Conservation (phyloP, 768 basidiomycete species). For the Aureoboletus auriporus region DNA sequence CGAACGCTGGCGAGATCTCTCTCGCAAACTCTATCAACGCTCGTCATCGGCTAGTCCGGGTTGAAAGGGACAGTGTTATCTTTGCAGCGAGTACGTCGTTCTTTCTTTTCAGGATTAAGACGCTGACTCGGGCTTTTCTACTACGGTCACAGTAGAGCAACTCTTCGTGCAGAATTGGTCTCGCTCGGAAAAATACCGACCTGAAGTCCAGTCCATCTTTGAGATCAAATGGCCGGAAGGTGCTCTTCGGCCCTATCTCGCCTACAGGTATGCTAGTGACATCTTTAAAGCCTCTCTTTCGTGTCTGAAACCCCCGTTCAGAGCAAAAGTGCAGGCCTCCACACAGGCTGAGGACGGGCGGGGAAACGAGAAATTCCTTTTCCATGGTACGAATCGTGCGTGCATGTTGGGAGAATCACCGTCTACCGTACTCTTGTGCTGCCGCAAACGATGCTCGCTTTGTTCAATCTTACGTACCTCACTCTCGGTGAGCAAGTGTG, state of each 20-base stretch:
- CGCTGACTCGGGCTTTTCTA: neutral
- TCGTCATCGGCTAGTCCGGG: conserved; percentile 7
- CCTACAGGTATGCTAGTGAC: conserved; percentile 3
- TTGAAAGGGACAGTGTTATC: conserved; percentile 1
- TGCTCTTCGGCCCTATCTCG: conserved; percentile 8
- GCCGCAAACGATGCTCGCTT: conserved; percentile 8
- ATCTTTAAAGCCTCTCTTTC: neutral
- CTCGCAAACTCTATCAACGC: no score
- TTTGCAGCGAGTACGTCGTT: conserved; percentile 7
- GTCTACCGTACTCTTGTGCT: conserved; percentile 6
- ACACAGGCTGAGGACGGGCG: conserved; percentile 1
- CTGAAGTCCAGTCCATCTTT: conserved; percentile 11
- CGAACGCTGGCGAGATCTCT: no score
- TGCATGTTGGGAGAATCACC: conserved; percentile 12
- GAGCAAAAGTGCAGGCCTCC: conserved; percentile 6
- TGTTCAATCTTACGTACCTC: conserved; percentile 11
- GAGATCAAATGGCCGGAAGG: conserved; percentile 10
- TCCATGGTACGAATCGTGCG: conserved; percentile 14
- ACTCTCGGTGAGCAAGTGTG: conserved; percentile 11
- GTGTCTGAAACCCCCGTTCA: neutral
- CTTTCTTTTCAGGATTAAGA: no score
- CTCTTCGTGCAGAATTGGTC: conserved; percentile 8
- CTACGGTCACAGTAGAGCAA: conserved; percentile 1
- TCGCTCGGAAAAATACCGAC: conserved; percentile 8
- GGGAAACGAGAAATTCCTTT: conserved; percentile 11